Conservation (phyloP, 331 rosid species). For the Spiraea crenata region DNA sequence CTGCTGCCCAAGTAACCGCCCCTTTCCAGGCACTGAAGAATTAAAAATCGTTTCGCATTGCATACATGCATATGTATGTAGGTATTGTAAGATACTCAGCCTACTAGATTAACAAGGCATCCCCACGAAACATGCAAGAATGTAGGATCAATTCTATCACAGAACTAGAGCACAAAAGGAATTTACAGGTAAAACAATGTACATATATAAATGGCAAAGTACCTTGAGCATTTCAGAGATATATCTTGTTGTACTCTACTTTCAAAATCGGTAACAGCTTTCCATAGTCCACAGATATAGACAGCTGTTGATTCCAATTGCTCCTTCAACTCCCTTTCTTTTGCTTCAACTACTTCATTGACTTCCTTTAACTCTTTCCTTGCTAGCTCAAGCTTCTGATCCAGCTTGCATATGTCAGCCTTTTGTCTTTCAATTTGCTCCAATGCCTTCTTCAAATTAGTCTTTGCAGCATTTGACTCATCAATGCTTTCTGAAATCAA, state of each 20-base stretch:
- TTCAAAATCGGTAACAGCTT: constrained; percentile 50
- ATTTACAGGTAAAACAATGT: not conserved
- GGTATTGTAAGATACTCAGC: not conserved
- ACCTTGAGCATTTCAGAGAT: constrained; percentile 68
- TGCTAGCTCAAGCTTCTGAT: constrained; percentile 42
- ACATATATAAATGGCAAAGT: constrained; percentile 18
- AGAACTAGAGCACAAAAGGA: constrained; percentile 1
- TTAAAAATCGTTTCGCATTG: not conserved
- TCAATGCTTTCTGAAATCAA: constrained; percentile 40
- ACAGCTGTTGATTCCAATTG: constrained; percentile 50
- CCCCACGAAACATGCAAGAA: not conserved
- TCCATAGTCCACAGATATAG: constrained; percentile 36
- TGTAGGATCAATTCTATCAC: not conserved
- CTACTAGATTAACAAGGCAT: constrained; percentile 6
- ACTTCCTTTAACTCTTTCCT: constrained; percentile 37
- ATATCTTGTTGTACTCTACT: constrained; percentile 51
- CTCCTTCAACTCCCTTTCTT: constrained; percentile 53
- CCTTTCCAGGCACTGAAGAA: not conserved
- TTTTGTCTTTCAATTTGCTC: constrained; percentile 42
- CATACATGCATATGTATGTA: not conserved
- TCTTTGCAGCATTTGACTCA: constrained; percentile 36
- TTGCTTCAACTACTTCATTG: constrained; percentile 43
- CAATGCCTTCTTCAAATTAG: constrained; percentile 36
- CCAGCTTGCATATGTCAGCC: constrained; percentile 29
- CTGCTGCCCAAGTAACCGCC: not conserved